Conservation (phyloP, 1,284 basidiomycete genomes). For the Anthracocystis panici-leucophaei region DNA sequence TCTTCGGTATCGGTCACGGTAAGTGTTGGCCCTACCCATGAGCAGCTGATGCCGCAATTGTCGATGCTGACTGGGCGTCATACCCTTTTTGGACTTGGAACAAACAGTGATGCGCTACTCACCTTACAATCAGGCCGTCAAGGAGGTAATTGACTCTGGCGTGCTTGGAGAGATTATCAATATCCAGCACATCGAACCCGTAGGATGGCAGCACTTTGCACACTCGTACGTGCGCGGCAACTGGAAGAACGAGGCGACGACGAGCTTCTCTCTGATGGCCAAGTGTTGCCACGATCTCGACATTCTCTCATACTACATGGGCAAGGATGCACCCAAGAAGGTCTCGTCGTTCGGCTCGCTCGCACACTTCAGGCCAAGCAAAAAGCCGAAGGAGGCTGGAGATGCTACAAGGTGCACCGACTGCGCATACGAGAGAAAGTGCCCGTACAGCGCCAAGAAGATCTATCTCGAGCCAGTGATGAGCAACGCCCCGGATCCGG, state of each 20-base stretch:
- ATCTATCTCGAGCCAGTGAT: slow-evolving; percentile 38
- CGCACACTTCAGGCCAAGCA: slow-evolving; percentile 38
- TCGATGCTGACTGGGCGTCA: neutral
- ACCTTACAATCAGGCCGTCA: slow-evolving; percentile 40
- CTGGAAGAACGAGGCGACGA: slow-evolving; percentile 40
- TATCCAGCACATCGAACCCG: slow-evolving; percentile 46
- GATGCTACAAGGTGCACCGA: slow-evolving; percentile 38
- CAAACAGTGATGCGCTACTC: slow-evolving; percentile 34
- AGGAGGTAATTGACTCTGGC: slow-evolving; percentile 37
- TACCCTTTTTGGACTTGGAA: neutral
- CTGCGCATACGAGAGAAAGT: slow-evolving; percentile 36
- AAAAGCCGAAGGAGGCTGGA: slow-evolving; percentile 39
- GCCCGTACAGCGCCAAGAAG: slow-evolving; percentile 44
- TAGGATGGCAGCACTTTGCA: slow-evolving; percentile 47
- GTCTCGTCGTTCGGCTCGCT: slow-evolving; percentile 38
- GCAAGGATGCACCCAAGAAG: slow-evolving; percentile 23
- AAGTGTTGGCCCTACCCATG: neutral
- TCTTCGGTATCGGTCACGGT: slow-evolving; percentile 41
- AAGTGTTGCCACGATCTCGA: slow-evolving; percentile 46
- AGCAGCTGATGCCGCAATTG: neutral
- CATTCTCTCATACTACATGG: slow-evolving; percentile 47
- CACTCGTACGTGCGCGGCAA: slow-evolving; percentile 46
- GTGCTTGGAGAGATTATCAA: slow-evolving; percentile 44
- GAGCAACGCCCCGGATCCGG: slow-evolving; percentile 26
- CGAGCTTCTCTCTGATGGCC: slow-evolving; percentile 44